Base-by-base conservation (phyloP, 2,329 filamentous ascomycete species). In the Fusarium transvaalense region DNA sequence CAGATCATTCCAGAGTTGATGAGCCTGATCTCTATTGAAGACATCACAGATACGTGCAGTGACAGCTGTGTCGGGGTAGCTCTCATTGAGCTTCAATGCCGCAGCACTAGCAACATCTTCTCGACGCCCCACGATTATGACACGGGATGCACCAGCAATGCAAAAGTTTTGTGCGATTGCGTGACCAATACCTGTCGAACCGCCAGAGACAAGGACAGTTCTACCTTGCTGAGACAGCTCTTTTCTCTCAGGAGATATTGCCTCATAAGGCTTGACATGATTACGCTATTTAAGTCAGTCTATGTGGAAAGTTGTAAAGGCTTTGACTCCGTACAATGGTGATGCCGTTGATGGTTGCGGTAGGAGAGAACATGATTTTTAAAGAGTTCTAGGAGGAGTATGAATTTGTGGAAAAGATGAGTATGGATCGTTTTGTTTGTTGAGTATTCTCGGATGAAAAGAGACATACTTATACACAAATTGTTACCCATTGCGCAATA, bases 131-230 rank as follows among this genome's bases (percentile, higher is more conserved):
- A 79, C 59, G 38, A 86, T 74, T 12, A 80, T 77, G 27, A 85
- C 73, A 2, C 68, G 72, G 3, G 74, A 53, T 10, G 82, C 80
- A 0, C 76, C 76, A 0, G 84, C 84, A 2, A 71, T 58, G 12
- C 78, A 76, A 66, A 84, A 92, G 46, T 88, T 81, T 47, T 84
- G 82, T 4, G 89, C 89, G 15, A 91, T 85, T 1, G 88, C 86
- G 57, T 88, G 86, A 1, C 90, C 91, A 46, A 93, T 88, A 29
- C 90, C 89, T 0, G 83, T 84, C 1, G 86, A 86, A n/a, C 85
- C 89, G 39, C 91, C 91, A 2, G 88, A 90, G 74, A 93, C 87
- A 10, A 93, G 81, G 8, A 91, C 86, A 1, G 84, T 88, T 19
- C 76, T 74, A n/a, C 82, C 82, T 2, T 74, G 70, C 46, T 84